phyloP scores from a whole-genome alignment of 768 basidiomycete genomes.

The Boletus sensibilis region DNA sequence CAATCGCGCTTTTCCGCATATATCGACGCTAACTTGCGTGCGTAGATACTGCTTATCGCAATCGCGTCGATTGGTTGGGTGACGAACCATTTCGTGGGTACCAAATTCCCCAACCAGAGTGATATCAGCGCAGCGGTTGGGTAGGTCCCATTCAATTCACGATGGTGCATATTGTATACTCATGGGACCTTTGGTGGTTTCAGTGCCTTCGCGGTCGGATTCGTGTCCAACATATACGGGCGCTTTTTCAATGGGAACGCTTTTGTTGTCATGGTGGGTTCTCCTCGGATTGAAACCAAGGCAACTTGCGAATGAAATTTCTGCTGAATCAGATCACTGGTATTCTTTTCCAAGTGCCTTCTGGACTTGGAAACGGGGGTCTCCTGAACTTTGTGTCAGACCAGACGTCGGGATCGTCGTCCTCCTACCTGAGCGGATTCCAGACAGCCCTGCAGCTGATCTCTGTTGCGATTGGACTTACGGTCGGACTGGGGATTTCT shows the following conservation, averaged over 20 bases:
- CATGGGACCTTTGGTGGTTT: not conserved
- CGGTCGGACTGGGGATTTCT: slow-evolving; percentile 74
- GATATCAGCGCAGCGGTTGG: slow-evolving; percentile 81
- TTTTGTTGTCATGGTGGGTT: slow-evolving; percentile 76
- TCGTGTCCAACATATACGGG: slow-evolving; percentile 76
- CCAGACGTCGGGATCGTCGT: slow-evolving; percentile 49
- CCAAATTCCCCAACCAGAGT: slow-evolving; percentile 60
- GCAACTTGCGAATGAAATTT: not conserved
- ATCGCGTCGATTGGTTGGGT: slow-evolving; percentile 75
- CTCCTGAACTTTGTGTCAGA: slow-evolving; percentile 67
- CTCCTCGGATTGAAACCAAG: not conserved
- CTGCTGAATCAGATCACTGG: slow-evolving; percentile 54
- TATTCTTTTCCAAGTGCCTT: slow-evolving; percentile 83
- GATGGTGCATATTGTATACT: not conserved
- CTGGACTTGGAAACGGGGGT: slow-evolving; percentile 77
- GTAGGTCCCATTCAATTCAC: slow-evolving; percentile 29
- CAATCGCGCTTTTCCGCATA: not conserved
- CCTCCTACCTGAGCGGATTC: slow-evolving; percentile 68
- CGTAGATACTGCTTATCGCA: slow-evolving; percentile 48
- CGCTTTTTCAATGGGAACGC: slow-evolving; percentile 71
- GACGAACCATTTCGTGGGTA: slow-evolving; percentile 64
- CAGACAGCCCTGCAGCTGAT: slow-evolving; percentile 74
- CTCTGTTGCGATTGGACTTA: slow-evolving; percentile 74
- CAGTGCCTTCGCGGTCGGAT: slow-evolving; percentile 77
- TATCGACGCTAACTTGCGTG: not conserved